phyloP scores from a whole-genome alignment of 306 rosid genomes.

The Luffa aegyptiaca region DNA sequence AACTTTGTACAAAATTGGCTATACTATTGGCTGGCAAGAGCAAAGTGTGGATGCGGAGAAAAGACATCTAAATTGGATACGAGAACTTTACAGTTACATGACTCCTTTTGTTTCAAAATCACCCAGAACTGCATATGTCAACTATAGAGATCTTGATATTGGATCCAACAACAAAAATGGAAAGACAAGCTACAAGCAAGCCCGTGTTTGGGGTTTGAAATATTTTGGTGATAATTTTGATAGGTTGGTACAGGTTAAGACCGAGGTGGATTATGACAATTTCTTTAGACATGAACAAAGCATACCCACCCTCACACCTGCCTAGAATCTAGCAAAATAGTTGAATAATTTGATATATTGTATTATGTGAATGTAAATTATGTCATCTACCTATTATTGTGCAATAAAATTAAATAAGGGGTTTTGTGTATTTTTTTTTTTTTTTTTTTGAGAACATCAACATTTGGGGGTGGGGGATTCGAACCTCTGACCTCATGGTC shows the following conservation, averaged over 20 bases:
- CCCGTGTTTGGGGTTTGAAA: neutral
- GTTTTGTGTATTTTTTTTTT: no score
- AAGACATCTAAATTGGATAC: neutral
- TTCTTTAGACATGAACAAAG: neutral
- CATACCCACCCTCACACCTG: neutral
- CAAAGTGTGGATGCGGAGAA: neutral
- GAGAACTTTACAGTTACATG: neutral
- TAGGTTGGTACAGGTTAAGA: neutral
- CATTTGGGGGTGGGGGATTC: no score
- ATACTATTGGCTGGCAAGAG: neutral
- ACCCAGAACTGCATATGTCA: neutral
- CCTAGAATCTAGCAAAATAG: neutral
- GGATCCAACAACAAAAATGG: neutral
- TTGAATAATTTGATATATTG: no score
- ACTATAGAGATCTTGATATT: neutral
- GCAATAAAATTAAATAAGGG: neutral
- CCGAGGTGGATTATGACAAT: neutral
- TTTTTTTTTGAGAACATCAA: no score
- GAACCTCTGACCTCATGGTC: no score
- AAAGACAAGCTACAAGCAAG: neutral
- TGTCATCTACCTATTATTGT: neutral
- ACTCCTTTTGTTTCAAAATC: neutral
- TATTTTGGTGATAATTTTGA: neutral
- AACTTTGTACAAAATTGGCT: neutral
- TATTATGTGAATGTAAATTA: neutral